Base-by-base conservation (phyloP, 306 rosid genomes). In the Begonia peltatifolia region DNA sequence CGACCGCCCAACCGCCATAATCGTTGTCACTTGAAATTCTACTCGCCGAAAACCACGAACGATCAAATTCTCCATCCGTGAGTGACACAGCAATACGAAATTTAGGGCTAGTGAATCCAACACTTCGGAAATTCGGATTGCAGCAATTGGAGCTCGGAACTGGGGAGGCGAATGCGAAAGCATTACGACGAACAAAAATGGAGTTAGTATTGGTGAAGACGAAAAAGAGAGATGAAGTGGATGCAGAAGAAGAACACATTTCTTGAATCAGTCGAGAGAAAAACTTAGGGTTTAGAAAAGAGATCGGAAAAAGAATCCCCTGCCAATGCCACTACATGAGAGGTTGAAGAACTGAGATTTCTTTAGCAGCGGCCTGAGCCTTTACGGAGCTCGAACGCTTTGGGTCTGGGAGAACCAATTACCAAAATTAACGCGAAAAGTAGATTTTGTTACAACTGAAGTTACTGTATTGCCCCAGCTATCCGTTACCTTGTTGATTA, bases 1-100 rank as follows among this genome's bases (percentile, higher is more conserved):
- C 41, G 50, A 68, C 7, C 42, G 70, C 79, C 96, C 96, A 83
- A 4, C 96, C 96, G 47, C 78, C 77, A 57, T 63, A 76, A 42
- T 62, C 66, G 49, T 51, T 63, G 65, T 50, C 9, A 41, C 35
- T 50, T 46, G 73, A 49, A 46, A 47, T 58, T 14, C 50, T 50
- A 42, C 71, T 46, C 10, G 68, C 62, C 13, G 81, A 61, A 53
- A 50, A 48, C 87, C 83, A 80, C 2, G 80, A 64, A 62, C 63
- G 60, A 30, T 68, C 30, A 56, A 75, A 50, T 63, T 52, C 52
- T 46, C 47, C 48, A 48, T 71, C 68, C 14, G 74, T 58, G 51
- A 81, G 57, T 15, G 83, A 70, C 9, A 83, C 78, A 51, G 65
- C 53, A 65, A 68, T 71, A 52, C 61, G 77, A 36, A 46, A 57